Evolutionary conservation across 192 early-diverging fungal species (phyloP).

Genomic region (Coemansia erecta): DNA sequence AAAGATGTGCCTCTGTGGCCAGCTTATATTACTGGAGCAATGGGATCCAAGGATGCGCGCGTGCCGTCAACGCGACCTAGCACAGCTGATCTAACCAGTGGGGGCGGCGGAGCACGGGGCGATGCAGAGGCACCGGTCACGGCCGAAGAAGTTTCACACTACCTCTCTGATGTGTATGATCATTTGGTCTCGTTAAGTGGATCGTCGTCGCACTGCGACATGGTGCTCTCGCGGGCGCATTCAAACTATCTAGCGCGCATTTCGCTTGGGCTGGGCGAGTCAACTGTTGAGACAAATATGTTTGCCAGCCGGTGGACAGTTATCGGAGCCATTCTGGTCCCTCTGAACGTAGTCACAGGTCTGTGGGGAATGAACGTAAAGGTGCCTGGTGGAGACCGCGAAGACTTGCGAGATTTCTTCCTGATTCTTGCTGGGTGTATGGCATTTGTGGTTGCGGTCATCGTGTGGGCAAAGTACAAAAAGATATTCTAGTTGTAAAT

Average conservation of each 20-base stretch:
- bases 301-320: slow-evolving; percentile 83
- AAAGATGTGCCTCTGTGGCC: slow-evolving; percentile 18
- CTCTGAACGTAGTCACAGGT: slow-evolving; percentile 84
- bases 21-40: slow-evolving; percentile 6
- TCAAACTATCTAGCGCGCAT: slow-evolving; percentile 71
- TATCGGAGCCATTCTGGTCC: slow-evolving; percentile 82
- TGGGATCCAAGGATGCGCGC: slow-evolving; percentile 9
- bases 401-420: not conserved
- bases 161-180: slow-evolving; percentile 77
- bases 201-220: slow-evolving; percentile 69
- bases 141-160: slow-evolving; percentile 54
- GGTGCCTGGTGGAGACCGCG: slow-evolving; percentile 36
- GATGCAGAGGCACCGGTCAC: slow-evolving; percentile 10
- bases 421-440: slow-evolving; percentile 13
- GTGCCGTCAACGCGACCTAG: slow-evolving; percentile 21
- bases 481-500: slow-evolving; percentile 28
- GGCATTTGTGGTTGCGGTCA: slow-evolving; percentile 28
- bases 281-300: slow-evolving; percentile 76
- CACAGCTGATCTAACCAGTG: slow-evolving; percentile 15
- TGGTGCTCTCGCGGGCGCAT: slow-evolving; percentile 66
- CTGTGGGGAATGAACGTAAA: slow-evolving; percentile 60
- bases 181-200: slow-evolving; percentile 68
- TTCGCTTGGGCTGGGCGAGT: slow-evolving; percentile 63
- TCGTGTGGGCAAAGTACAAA: slow-evolving; percentile 39
- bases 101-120: not conserved